Conservation (phyloP, 2,329 filamentous ascomycete genomes). For the Lecanoromycetidae sp. region DNA sequence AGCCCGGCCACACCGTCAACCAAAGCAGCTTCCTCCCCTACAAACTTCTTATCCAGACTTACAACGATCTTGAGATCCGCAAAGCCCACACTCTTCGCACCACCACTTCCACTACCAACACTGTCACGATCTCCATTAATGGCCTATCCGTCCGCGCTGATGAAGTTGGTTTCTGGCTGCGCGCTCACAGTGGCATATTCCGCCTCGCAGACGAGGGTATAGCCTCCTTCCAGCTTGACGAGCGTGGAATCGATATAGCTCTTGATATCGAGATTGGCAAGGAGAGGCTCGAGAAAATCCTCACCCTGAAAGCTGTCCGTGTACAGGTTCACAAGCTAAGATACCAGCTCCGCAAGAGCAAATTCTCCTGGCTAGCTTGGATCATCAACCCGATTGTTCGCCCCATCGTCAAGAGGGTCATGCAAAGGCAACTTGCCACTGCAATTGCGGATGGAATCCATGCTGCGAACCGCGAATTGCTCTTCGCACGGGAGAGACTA, state of each 20-base stretch:
- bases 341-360: slow-evolving; percentile 63
- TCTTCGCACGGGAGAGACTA: slow-evolving; percentile 76
- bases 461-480: slow-evolving; percentile 67
- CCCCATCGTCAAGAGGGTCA: slow-evolving; percentile 63
- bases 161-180: slow-evolving; percentile 82
- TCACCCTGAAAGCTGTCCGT: slow-evolving; percentile 61
- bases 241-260: slow-evolving; percentile 74
- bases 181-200: slow-evolving; percentile 62
- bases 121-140: slow-evolving; percentile 65
- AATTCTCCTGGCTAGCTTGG: slow-evolving; percentile 68
- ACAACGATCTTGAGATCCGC: slow-evolving; percentile 74
- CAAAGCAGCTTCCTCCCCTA: slow-evolving; percentile 81
- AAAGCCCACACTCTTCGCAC: slow-evolving; percentile 60
- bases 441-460: slow-evolving; percentile 59
- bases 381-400: slow-evolving; percentile 72
- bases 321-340: slow-evolving; percentile 79
- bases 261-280: slow-evolving; percentile 74
- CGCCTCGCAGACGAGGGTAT: slow-evolving; percentile 72
- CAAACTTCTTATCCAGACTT: slow-evolving; percentile 65
- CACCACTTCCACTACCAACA: slow-evolving; percentile 53
- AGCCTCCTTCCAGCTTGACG: slow-evolving; percentile 72
- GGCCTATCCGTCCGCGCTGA: slow-evolving; percentile 74
- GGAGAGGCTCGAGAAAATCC: slow-evolving; percentile 65
- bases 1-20: slow-evolving; percentile 76
- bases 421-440: slow-evolving; percentile 66